Evolutionary conservation across 2,329 filamentous ascomycete species (phyloP).

Genomic region (Ceratocystis alfenasii): DNA sequence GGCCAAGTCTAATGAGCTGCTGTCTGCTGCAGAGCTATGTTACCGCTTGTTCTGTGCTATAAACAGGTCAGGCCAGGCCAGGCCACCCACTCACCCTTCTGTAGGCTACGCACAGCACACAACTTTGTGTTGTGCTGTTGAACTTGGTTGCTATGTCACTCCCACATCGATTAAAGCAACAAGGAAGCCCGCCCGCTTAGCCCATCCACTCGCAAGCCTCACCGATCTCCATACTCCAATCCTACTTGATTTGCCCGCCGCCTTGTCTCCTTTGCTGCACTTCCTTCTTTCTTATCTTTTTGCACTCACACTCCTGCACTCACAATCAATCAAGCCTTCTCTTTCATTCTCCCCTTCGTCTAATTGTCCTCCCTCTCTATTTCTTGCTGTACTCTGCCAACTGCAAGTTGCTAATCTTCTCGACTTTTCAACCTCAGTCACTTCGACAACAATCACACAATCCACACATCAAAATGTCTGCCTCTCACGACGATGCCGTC

Average conservation of each 20-base stretch:
- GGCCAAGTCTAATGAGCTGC: slow-evolving; percentile 4
- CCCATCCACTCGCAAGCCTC: slow-evolving; percentile 10
- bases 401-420: slow-evolving; percentile 4
- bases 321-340: slow-evolving; percentile 1
- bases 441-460: slow-evolving; percentile 15
- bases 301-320: background rate
- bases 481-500: slow-evolving; percentile 77
- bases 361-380: background rate
- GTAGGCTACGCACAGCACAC: slow-evolving; percentile 1
- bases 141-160: slow-evolving; percentile 7
- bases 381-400: slow-evolving; percentile 1
- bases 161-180: slow-evolving; percentile 11
- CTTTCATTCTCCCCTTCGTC: slow-evolving; percentile 11
- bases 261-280: slow-evolving; percentile 12
- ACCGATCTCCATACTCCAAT: slow-evolving; percentile 16
- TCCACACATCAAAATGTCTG: slow-evolving; percentile 57
- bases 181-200: slow-evolving; percentile 8
- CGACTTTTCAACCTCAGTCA: slow-evolving; percentile 18
- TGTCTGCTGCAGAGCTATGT: background rate
- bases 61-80: background rate
- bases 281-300: slow-evolving; percentile 8
- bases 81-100: background rate
- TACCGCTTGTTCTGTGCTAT: background rate
- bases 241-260: slow-evolving; percentile 8
- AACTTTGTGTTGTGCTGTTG: background rate